Percentiles rank a stretch among this genome's conserved stretches.
phyloP scores from a whole-genome alignment of 2,329 filamentous ascomycete species.

The Trichophyton benhamiae region DNA sequence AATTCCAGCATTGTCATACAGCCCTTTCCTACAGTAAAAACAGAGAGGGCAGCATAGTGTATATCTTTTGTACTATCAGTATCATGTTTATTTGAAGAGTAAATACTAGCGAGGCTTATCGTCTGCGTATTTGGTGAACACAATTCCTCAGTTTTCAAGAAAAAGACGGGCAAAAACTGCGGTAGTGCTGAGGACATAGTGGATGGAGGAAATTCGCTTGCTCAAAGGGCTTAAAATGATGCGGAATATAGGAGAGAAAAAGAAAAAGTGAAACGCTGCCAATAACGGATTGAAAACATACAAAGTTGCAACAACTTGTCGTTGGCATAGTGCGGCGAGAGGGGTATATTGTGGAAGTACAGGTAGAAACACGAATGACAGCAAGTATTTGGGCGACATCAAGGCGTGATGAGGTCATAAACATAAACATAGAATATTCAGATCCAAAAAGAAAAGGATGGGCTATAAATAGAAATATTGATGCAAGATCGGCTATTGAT shows the following conservation, averaged over 20 bases:
- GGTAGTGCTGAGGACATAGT: background rate
- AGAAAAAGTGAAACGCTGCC: background rate
- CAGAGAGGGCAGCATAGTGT: too few relatives aligned
- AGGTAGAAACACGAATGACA: background rate
- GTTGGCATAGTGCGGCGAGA: background rate
- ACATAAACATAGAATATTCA: background rate
- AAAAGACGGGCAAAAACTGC: background rate
- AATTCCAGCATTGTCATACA: too few relatives aligned
- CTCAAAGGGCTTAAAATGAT: background rate
- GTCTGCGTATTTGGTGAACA: background rate
- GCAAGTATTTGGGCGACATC: background rate
- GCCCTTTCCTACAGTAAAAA: too few relatives aligned
- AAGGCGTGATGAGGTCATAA: background rate
- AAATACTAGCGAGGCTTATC: background rate
- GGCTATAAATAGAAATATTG: background rate
- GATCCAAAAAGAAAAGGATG: background rate
- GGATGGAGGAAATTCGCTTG: background rate
- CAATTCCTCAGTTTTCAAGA: background rate
- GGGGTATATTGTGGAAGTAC: background rate
- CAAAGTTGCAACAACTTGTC: background rate
- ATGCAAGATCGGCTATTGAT: background rate
- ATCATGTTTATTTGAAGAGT: background rate
- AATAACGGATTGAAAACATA: background rate
- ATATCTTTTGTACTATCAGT: background rate
- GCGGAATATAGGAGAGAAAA: background rate